Percentiles rank a stretch among this genome's conserved stretches.
Conservation (phyloP, 352 stramenopile genomes). For the Phytophthora citrophthora region DNA sequence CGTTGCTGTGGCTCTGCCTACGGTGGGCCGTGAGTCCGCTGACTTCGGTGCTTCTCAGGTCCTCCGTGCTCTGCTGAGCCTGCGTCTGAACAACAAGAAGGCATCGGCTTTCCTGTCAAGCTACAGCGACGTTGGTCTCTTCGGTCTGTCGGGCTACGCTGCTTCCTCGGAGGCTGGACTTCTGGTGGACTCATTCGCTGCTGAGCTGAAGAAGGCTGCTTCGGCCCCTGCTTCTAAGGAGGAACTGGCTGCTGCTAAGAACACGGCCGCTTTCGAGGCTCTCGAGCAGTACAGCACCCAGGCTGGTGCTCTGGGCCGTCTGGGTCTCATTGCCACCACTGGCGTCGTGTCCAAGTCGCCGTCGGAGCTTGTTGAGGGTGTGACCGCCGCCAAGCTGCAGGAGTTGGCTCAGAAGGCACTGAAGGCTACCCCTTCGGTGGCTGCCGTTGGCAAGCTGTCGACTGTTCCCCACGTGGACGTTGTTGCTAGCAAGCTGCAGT, state of each 20-base stretch:
- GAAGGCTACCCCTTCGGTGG: slow-evolving; percentile 73
- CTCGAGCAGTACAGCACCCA: slow-evolving; percentile 48
- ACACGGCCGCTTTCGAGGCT: slow-evolving; percentile 51
- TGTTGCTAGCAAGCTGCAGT: slow-evolving; percentile 81
- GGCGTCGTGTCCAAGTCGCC: slow-evolving; percentile 49
- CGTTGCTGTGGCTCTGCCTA: slow-evolving; percentile 76
- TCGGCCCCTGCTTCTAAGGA: slow-evolving; percentile 62
- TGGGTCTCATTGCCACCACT: slow-evolving; percentile 49
- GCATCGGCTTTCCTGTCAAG: slow-evolving; percentile 62
- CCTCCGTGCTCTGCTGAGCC: slow-evolving; percentile 65
- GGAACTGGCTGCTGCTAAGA: slow-evolving; percentile 82
- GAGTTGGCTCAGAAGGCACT: slow-evolving; percentile 80
- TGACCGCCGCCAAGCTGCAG: slow-evolving; percentile 74
- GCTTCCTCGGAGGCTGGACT: slow-evolving; percentile 56
- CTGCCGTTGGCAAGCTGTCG: slow-evolving; percentile 77
- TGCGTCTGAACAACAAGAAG: slow-evolving; percentile 71
- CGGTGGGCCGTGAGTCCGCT: slow-evolving; percentile 47
- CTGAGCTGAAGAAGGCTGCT: slow-evolving; percentile 81
- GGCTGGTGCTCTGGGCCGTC: slow-evolving; percentile 43
- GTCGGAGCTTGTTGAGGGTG: slow-evolving; percentile 46
- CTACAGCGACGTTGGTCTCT: slow-evolving; percentile 68
- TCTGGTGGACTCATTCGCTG: slow-evolving; percentile 72
- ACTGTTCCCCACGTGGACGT: slow-evolving; percentile 76
- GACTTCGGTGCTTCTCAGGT: slow-evolving; percentile 67
- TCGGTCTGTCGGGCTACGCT: slow-evolving; percentile 70